Evolutionary conservation across 352 stramenopile genomes (phyloP), one percentile per base, ranked within the genome.

Genomic region (Phytopythium boreale): DNA sequence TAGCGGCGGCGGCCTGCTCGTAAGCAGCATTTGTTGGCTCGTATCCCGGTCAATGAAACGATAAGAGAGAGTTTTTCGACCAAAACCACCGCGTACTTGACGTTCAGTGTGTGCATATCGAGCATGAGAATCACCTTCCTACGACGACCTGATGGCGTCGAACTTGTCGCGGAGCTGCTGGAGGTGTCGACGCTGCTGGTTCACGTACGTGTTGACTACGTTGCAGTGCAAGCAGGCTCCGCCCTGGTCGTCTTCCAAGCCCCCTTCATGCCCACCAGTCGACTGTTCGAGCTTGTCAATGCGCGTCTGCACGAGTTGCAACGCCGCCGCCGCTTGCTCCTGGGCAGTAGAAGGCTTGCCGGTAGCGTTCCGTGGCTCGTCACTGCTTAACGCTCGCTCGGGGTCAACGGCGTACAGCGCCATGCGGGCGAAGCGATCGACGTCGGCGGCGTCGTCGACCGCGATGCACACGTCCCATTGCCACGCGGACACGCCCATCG

Each of bases 1-100:
- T 22, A 19, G 49, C 49, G 12, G 24, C 31, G 12, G 37, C 31
- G 4, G 53, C 15, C 15, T 29, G 11, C 37, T 9, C 4, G 14
- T 15, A 44, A 47, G 53, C 52, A 59, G 52, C 53, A 19, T 56
- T 64, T 56, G 67, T 44, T 34, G 55, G 19, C 31, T 49, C 22
- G 36, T 50, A 2, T 20, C 12, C 24, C 14, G 19, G 55, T 44
- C n/a, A n/a, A 61, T 51, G 41, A 77, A 64, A 68, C 64, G 70
- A 77, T 75, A 74, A 65, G 71, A 75, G 70, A 68, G 71, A 76
- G 71, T 76, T 79, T 75, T 79, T 76, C 68, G 63, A 77, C 51
- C 46, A 65, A n/a, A 49, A 46, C 37, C 43, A 49, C 7, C 19
- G 43, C 26, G 9, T 14, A n/a, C n/a, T 22, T 7, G 9, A 12